Base-by-base conservation (phyloP, 2,329 filamentous ascomycete genomes). In the Ophiocordyceps robertsii region DNA sequence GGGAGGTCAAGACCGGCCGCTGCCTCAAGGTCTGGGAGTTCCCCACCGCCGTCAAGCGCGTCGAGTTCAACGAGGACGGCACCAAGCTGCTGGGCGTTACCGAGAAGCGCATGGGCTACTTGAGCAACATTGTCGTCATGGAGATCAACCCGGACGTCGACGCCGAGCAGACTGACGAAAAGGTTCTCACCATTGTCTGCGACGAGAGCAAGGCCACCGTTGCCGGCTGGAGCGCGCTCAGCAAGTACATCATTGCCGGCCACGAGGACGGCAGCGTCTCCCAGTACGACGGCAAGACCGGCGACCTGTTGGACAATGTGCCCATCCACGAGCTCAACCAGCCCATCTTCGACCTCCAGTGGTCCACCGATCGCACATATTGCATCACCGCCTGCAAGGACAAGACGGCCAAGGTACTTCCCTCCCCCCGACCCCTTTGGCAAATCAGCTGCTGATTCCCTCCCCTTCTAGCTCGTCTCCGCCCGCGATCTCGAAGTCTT, bases 371-470 rank as follows among this genome's bases (percentile, higher is more conserved):
- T 72, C 80, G 90, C 55, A 94, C 89, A 56, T 95, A 95, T 71
- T 96, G 96, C 72, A 92, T 98, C 70, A 98, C 92, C 45, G 83
- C 92, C 45, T 92, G 84, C 60, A 96, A 95, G 73, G 92, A 98
- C 75, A 98, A 98, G 77, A 83, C 84, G 38, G 84, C 92, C 52
- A 95, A 94, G 76, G 82, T 85, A 70, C 31, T 63, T 3, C 32
- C 32, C 14, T 14, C 14, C 16, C 31, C 30, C 37, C 32, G 12
- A 35, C 7, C 29, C 9, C 16, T n/a, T 11, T n/a, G 19, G 14
- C 29, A 27, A 14, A 21, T 12, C 29, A 42, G 17, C 41, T 48
- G 33, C 50, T 50, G 24, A 54, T 41, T 19, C 36, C 37, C 9
- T 29, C 24, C 16, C 33, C 29, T 24, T 19, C 27, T 49, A 82